Base-by-base conservation (phyloP, 2,329 filamentous ascomycete genomes). In the Thelonectria blattea region DNA sequence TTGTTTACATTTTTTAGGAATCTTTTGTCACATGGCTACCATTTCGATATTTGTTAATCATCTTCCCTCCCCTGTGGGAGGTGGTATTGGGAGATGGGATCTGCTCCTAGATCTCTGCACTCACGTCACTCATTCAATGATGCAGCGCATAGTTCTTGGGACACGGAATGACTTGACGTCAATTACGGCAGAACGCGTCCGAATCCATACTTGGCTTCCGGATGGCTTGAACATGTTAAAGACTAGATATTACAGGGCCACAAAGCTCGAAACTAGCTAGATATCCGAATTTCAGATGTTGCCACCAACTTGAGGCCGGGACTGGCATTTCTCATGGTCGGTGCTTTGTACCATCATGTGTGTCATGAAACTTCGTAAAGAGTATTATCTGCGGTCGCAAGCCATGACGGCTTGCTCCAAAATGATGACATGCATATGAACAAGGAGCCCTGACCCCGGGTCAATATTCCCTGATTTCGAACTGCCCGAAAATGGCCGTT, bases 291-390 rank as follows among this genome's bases (percentile, higher is more conserved):
- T 15, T 37, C 34, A 15, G 11, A 37, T 14, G 15, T 14, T 37
- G 12, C 34, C 34, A 14, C 15, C 12, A 15, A 37, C 11, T 14
- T 12, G 15, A 37, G 11, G 34, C 15, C 10, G 12, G 32, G 32
- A 34, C 34, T 15, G 34, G 34, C 34, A 8, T 37, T 37, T 14
- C 11, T 37, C 34, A 15, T 37, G 34, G 34, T 37, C 12, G 34
- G 34, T 37, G 18, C 41, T 11, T 11, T 37, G 4, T 20, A 27
- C 32, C 14, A 37, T 53, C 37, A 30, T 43, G 43, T 49, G 45
- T 58, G 20, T 51, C 50, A 43, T 61, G 27, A 61, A 50, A 39
- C 10, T 50, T 51, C 46, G 32, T 61, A 20, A 54, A 51, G 39
- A 51, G 17, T 22, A 54, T 46, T 39, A 17, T 55, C 49, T 30